Evolutionary conservation across 1,284 basidiomycete species (phyloP).

Genomic region (Xerocomus minutiporus): DNA sequence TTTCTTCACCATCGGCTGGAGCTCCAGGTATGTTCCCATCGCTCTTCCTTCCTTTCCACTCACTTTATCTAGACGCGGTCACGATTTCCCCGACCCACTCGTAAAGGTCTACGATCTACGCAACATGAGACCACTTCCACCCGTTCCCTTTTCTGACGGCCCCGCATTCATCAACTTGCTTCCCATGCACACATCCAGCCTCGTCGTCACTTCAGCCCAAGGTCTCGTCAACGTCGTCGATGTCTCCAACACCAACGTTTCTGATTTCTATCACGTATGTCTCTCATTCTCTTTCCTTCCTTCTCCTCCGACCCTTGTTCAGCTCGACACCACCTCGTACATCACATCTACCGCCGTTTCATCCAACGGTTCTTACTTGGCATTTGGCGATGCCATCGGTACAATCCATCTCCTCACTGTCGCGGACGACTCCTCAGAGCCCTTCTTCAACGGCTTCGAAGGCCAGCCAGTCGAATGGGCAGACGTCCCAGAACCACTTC

Average conservation of each 20-base stretch:
- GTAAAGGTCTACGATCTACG: slow-evolving; percentile 93
- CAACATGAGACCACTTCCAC: slow-evolving; percentile 73
- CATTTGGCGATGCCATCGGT: slow-evolving; percentile 89
- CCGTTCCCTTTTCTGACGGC: slow-evolving; percentile 84
- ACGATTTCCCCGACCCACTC: slow-evolving; percentile 85
- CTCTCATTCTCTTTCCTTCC: neutral
- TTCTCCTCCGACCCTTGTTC: slow-evolving; percentile 10
- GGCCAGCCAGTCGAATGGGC: slow-evolving; percentile 84
- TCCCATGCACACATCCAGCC: slow-evolving; percentile 73
- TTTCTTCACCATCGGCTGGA: slow-evolving; percentile 83
- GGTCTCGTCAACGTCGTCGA: slow-evolving; percentile 92
- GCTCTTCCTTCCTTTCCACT: neutral
- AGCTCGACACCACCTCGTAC: slow-evolving; percentile 67
- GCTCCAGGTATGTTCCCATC: slow-evolving; percentile 57
- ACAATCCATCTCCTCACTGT: slow-evolving; percentile 81
- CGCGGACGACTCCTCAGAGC: slow-evolving; percentile 53
- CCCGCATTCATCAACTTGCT: slow-evolving; percentile 85
- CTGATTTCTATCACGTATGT: slow-evolving; percentile 74
- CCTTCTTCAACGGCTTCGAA: slow-evolving; percentile 86
- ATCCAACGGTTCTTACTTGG: slow-evolving; percentile 84
- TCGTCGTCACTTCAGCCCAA: slow-evolving; percentile 79
- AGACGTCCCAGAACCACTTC: slow-evolving; percentile 65
- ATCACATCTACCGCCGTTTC: slow-evolving; percentile 82
- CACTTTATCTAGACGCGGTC: slow-evolving; percentile 61
- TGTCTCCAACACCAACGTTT: slow-evolving; percentile 60